A percentile compares a stretch with the other conserved stretches of the same genome.
phyloP scores from a whole-genome alignment of 2,329 filamentous ascomycete species.

The Fusarium hainanense region DNA sequence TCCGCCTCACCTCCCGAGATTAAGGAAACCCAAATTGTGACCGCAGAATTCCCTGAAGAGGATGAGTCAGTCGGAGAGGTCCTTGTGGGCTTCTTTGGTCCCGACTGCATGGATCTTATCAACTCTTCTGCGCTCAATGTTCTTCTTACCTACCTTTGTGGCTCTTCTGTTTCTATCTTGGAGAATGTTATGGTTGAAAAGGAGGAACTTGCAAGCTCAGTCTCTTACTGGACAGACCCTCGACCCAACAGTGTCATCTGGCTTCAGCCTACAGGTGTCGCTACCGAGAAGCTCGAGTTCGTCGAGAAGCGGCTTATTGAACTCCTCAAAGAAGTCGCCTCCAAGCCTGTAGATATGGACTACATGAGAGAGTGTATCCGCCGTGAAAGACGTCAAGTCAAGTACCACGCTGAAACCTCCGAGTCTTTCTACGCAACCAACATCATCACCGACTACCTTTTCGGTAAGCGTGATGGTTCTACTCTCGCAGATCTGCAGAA shows the following conservation, averaged over 20 bases:
- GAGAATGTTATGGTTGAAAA: conserved; percentile 94
- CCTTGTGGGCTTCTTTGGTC: conserved; percentile 86
- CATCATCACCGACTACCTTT: conserved; percentile 92
- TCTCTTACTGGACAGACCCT: conserved; percentile 82
- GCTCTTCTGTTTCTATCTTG: conserved; percentile 90
- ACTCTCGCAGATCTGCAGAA: conserved; percentile 71
- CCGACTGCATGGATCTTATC: conserved; percentile 77
- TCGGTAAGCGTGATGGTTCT: conserved; percentile 85
- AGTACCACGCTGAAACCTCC: conserved; percentile 84
- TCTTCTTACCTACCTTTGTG: conserved; percentile 86
- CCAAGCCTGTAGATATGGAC: conserved; percentile 84
- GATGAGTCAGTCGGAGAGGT: conserved; percentile 95
- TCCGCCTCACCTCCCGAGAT: conserved; percentile 81
- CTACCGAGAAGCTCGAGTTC: conserved; percentile 82
- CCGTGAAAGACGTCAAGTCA: conserved; percentile 82
- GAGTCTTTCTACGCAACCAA: conserved; percentile 84
- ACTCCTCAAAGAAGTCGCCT: conserved; percentile 82
- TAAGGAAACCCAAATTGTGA: conserved; percentile 77
- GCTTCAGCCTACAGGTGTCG: conserved; percentile 87
- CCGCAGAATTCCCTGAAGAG: conserved; percentile 92
- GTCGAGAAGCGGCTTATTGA: conserved; percentile 89
- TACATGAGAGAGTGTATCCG: conserved; percentile 91
- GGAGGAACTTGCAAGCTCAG: conserved; percentile 88
- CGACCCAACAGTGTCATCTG: conserved; percentile 86
- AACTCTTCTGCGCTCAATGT: conserved; percentile 80